These are phyloP conservation scores for Phytopythium litorale DNA, from an alignment of 352 stramenopile genomes.

Conservation along the genomic window DNA sequence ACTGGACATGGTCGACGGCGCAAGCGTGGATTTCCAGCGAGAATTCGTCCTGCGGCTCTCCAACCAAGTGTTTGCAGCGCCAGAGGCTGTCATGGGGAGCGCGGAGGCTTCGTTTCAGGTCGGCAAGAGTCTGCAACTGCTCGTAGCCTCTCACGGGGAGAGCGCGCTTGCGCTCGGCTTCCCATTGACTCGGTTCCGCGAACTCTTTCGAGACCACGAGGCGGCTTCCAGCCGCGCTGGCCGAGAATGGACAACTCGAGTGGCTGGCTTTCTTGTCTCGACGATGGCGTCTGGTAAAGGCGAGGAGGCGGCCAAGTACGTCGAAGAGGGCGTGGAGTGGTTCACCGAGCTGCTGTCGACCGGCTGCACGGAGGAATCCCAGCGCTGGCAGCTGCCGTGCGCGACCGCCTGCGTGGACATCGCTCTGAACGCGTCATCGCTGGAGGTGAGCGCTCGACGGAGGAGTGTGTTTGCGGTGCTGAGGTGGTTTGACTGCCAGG, in stretches of 20 bases:
- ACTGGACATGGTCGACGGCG: conserved; percentile 14
- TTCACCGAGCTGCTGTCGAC: conserved; percentile 16
- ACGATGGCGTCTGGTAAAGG: conserved; percentile 4
- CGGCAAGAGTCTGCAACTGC: conserved; percentile 24
- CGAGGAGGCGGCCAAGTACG: conserved; percentile 9
- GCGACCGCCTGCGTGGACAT: conserved; percentile 17
- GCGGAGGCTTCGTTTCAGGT: conserved; percentile 13
- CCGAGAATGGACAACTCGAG: conserved; percentile 12
- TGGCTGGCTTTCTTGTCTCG: conserved; percentile 14
- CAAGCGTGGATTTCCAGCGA: conserved; percentile 3
- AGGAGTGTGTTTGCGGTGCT: conserved; percentile 13
- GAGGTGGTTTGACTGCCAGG: conserved; percentile 19
- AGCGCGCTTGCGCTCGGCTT: conserved; percentile 14
- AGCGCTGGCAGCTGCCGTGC: conserved; percentile 8
- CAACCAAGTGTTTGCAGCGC: conserved; percentile 1
- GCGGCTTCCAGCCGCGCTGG: background rate
- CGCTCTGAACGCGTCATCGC: conserved; percentile 11
- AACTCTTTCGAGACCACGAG: conserved; percentile 9
- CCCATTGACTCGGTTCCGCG: conserved; percentile 16
- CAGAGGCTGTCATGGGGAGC: background rate
- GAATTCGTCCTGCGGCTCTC: conserved; percentile 10
- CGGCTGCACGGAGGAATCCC: conserved; percentile 2
- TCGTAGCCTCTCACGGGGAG: conserved; percentile 12
- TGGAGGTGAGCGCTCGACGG: conserved; percentile 4
- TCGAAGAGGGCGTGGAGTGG: conserved; percentile 17